These are phyloP conservation scores for Barbatosphaeria neglecta DNA, from an alignment of 495 filamentous ascomycete genomes.

Conservation along the genomic window DNA sequence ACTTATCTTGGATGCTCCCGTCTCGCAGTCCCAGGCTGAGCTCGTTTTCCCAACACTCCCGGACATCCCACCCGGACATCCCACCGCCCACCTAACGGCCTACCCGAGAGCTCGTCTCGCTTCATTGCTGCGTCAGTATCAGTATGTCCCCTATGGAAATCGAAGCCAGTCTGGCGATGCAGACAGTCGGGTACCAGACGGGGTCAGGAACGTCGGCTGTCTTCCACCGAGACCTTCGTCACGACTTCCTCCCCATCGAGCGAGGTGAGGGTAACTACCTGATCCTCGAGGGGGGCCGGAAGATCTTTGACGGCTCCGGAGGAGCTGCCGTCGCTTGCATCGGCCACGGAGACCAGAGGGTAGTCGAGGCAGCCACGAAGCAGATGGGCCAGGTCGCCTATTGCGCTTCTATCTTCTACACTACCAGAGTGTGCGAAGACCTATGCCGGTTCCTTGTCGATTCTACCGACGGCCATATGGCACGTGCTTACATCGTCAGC, in stretches of 20 bases:
- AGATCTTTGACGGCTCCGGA: conserved; percentile 50
- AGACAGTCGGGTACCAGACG: background rate
- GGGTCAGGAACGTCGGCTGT: conserved; percentile 15
- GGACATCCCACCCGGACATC: background rate
- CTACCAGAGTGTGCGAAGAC: conserved; percentile 23
- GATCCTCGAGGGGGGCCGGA: conserved; percentile 45
- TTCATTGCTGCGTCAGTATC: background rate
- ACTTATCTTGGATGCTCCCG: background rate
- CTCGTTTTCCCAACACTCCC: background rate
- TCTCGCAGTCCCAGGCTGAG: background rate
- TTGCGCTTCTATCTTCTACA: conserved; percentile 32
- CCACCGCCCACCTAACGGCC: no score
- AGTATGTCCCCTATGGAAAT: conserved; percentile 13
- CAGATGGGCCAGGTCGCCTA: conserved; percentile 32
- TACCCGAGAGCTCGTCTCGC: no score
- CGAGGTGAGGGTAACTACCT: conserved; percentile 25
- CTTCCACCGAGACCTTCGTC: conserved; percentile 19
- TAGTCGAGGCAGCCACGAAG: conserved; percentile 28
- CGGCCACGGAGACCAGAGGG: conserved; percentile 34
- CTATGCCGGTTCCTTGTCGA: conserved; percentile 30
- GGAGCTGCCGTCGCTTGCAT: conserved; percentile 44
- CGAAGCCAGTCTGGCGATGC: background rate
- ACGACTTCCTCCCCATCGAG: conserved; percentile 11
- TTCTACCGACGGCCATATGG: conserved; percentile 33
- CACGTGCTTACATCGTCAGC: conserved; percentile 35